Conservation (phyloP, 179 eudicot species). For the Nepenthes alata region DNA sequence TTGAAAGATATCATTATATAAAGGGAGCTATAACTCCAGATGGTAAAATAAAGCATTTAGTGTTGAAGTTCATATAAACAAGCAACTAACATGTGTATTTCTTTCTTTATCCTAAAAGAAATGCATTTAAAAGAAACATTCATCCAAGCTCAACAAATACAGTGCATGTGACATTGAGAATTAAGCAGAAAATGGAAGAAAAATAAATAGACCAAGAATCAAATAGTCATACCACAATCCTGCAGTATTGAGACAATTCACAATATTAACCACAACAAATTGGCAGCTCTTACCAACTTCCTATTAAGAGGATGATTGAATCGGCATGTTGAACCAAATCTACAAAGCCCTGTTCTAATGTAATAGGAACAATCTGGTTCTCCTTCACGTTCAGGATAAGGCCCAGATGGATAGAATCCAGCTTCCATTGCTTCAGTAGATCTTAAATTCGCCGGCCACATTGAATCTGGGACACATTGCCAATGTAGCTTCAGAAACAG, state of each 20-base stretch:
- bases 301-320: constrained; percentile 89
- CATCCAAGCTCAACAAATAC: no score
- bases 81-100: not conserved
- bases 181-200: no score
- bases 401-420: constrained; percentile 61
- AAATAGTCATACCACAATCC: no score
- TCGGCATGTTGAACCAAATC: constrained; percentile 81
- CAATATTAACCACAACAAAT: not conserved
- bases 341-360: constrained; percentile 90
- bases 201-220: no score
- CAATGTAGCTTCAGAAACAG: not conserved
- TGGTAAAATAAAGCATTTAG: no score
- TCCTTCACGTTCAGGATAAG: constrained; percentile 88
- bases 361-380: constrained; percentile 92
- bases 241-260: not conserved
- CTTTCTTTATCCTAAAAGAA: not conserved
- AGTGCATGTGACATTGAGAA: no score
- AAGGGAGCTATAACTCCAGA: no score
- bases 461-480: constrained; percentile 36
- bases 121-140: not conserved
- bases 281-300: constrained; percentile 42
- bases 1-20: no score
- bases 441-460: constrained; percentile 71
- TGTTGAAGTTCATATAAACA: no score
- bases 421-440: constrained; percentile 61